phyloP scores from a whole-genome alignment of 148 eudicot species.

The Amaranthus hypochondriacus region DNA sequence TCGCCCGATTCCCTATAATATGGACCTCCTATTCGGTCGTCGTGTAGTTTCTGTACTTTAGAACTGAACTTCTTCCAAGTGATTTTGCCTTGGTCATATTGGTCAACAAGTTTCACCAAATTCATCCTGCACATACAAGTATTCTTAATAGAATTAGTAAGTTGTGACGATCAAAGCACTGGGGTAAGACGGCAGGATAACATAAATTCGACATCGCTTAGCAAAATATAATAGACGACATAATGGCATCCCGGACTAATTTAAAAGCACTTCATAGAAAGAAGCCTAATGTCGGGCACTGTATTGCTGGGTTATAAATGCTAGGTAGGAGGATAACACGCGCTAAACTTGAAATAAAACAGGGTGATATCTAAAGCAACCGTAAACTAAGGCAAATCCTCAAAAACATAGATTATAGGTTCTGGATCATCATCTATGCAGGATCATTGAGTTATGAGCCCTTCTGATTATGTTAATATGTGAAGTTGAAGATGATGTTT shows the following conservation, averaged over 20 bases:
- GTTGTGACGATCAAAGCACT: too few relatives aligned
- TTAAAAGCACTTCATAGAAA: background rate
- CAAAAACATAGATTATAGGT: background rate
- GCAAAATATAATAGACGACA: too few relatives aligned
- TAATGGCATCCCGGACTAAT: background rate
- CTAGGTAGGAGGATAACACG: too few relatives aligned
- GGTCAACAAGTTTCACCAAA: slow-evolving; percentile 70
- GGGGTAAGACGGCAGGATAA: too few relatives aligned
- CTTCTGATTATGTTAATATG: too few relatives aligned
- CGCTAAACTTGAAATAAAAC: too few relatives aligned
- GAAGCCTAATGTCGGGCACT: background rate
- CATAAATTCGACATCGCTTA: too few relatives aligned
- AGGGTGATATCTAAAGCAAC: too few relatives aligned
- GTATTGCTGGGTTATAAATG: background rate
- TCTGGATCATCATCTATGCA: background rate
- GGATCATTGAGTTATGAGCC: too few relatives aligned
- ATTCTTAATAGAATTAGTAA: background rate
- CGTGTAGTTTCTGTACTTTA: slow-evolving; percentile 73
- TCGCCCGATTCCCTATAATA: slow-evolving; percentile 72
- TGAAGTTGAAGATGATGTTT: too few relatives aligned
- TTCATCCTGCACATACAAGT: slow-evolving; percentile 52
- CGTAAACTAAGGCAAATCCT: background rate
- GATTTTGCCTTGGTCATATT: slow-evolving; percentile 64
- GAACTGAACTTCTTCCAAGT: slow-evolving; percentile 73
- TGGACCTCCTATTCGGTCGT: slow-evolving; percentile 66